Evolutionary conservation across 768 basidiomycete genomes (phyloP).

Genomic region (Cyclocybe aegerita): DNA sequence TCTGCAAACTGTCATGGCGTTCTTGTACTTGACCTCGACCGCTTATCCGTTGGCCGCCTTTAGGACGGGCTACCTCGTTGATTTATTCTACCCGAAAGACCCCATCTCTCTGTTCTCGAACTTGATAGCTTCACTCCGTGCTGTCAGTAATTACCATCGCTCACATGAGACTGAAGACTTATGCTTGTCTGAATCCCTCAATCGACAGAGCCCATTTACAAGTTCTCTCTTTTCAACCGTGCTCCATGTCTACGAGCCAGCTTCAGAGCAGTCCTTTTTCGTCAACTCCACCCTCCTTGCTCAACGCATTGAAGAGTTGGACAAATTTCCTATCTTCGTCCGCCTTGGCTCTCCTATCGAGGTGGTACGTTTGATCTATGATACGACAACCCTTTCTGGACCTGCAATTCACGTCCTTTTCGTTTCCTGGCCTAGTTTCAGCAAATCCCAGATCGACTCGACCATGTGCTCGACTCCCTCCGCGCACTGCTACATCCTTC

Average conservation of each 20-base stretch:
- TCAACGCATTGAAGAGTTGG: constrained; percentile 6
- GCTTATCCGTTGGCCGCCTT: neutral
- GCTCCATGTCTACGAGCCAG: constrained; percentile 43
- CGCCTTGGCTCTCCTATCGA: constrained; percentile 9
- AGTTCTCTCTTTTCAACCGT: constrained; percentile 37
- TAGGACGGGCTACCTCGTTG: constrained; percentile 54
- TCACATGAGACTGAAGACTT: constrained; percentile 1
- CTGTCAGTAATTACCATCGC: constrained; percentile 21
- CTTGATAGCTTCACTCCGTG: constrained; percentile 38
- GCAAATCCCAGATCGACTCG: neutral
- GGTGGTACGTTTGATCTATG: constrained; percentile 5
- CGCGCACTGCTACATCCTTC: neutral
- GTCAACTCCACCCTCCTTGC: constrained; percentile 38
- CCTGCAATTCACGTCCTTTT: neutral
- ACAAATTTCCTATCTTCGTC: constrained; percentile 7
- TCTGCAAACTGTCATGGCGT: too few species aligned
- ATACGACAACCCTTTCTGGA: neutral
- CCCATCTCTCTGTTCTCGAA: constrained; percentile 31
- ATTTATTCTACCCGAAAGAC: constrained; percentile 37
- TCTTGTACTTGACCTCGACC: neutral
- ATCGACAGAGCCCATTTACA: constrained; percentile 9
- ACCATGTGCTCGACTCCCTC: constrained; percentile 2
- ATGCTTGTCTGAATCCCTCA: neutral
- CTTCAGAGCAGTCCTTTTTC: constrained; percentile 54
- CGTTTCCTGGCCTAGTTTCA: neutral